phyloP scores from a whole-genome alignment of 2,329 filamentous ascomycete species.

The Beauveria pseudobassiana region DNA sequence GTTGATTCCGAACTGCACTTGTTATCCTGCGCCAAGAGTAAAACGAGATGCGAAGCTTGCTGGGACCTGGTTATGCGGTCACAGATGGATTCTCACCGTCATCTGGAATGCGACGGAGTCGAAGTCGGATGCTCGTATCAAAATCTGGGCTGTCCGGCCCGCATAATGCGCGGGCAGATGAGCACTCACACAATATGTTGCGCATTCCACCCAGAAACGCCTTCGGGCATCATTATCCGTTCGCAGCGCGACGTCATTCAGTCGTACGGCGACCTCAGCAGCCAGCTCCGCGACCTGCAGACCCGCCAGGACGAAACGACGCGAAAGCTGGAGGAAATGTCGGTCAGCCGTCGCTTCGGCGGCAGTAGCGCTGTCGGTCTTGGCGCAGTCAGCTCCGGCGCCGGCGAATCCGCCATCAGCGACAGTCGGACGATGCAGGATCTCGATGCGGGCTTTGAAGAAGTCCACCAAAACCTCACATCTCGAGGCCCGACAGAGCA shows the following conservation, averaged over 20 bases:
- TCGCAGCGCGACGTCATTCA: constrained; percentile 41
- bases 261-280: constrained; percentile 28
- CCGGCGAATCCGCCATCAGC: constrained; percentile 36
- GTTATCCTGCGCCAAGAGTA: constrained; percentile 37
- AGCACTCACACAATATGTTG: constrained; percentile 41
- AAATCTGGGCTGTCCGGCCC: constrained; percentile 29
- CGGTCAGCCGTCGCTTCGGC: constrained; percentile 24
- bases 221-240: constrained; percentile 44
- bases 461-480: constrained; percentile 51
- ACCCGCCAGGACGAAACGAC: constrained; percentile 26
- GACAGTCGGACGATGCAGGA: constrained; percentile 40
- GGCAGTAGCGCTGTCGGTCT: no score
- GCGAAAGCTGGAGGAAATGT: constrained; percentile 30
- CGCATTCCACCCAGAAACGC: constrained; percentile 40
- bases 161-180: constrained; percentile 29
- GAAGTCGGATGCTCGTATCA: constrained; percentile 40
- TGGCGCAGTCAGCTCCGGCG: background rate
- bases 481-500: constrained; percentile 51
- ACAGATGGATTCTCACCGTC: constrained; percentile 39
- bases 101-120: constrained; percentile 41
- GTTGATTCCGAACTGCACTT: constrained; percentile 31
- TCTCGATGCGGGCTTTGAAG: constrained; percentile 41
- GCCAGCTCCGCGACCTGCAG: constrained; percentile 28
- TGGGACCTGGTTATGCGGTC: constrained; percentile 35
- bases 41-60: constrained; percentile 43